Base-by-base conservation (phyloP, 148 eudicot species). In the Cornus kousa region DNA sequence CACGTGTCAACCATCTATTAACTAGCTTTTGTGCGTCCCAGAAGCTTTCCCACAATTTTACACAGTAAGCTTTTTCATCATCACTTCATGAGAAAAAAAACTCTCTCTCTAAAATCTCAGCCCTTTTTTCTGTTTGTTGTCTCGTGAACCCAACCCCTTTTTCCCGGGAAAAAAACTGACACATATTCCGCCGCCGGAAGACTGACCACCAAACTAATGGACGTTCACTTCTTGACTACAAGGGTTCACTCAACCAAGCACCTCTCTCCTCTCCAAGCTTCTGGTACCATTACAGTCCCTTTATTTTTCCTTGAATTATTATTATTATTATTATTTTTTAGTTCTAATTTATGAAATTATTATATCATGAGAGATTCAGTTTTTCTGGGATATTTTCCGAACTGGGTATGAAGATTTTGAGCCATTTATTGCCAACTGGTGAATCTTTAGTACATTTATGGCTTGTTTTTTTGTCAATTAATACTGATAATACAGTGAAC, bases 141-240 rank as follows among this genome's bases (percentile, higher is more conserved):
- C 48, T 7, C 48, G 48, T 43, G 48, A 43, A 43, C 10, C 8
- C 48, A 43, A 4, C 1, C 48, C 48, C 6, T 17, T 4, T 62
- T n/a, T 62, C 23, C 66, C 23, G 17, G 66, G 66, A 62, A n/a
- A 62, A 19, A 43, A 17, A n/a, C 22, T 62, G 24, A 62, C 22
- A 62, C 66, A 20, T 62, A 2, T 62, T 62, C 28, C 28, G 28
- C 28, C 19, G 66, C 66, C 66, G 23, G 66, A 32, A 57, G 28
- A 31, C 67, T 37, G 68, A 70, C 22, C 3, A 7, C 39, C 55
- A 50, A 14, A 60, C 74, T 71, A 57, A 91, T 91, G 92, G 91
- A 87, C 71, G 74, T 17, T 1, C 20, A 90, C 77, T 87, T 87
- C 83, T 91, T 86, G 94, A 89, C 91, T 85, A 84, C 96, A 81